Evolutionary conservation across 768 basidiomycete species (phyloP).

Genomic region (Imleria badia): DNA sequence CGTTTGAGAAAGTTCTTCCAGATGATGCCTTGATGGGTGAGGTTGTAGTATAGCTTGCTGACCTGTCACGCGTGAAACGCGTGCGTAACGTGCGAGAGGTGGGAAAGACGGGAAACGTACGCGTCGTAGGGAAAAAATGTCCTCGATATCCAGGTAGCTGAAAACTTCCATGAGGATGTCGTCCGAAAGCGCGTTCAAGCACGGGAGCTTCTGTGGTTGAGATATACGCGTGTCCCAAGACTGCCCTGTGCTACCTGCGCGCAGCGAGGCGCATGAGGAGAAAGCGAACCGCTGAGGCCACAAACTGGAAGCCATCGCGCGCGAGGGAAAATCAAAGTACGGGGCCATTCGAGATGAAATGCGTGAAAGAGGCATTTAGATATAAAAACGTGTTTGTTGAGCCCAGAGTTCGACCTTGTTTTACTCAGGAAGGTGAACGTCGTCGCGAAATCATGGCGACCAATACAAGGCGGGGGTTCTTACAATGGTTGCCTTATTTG

Average conservation of each 20-base stretch:
- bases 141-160: constrained; percentile 36
- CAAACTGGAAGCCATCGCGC: constrained; percentile 22
- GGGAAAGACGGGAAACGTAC: constrained; percentile 24
- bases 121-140: constrained; percentile 37
- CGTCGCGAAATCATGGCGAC: constrained; percentile 26
- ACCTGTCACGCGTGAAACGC: constrained; percentile 38
- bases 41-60: constrained; percentile 55
- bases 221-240: constrained; percentile 28
- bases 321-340: constrained; percentile 5
- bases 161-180: constrained; percentile 41
- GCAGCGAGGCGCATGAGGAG: constrained; percentile 14
- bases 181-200: constrained; percentile 33
- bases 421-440: constrained; percentile 11
- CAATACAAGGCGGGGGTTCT: constrained; percentile 21
- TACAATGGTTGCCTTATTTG: constrained; percentile 26
- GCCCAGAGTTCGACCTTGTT: constrained; percentile 19
- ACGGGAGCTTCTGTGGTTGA: constrained; percentile 26
- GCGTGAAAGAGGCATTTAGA: constrained; percentile 19
- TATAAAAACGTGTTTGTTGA: constrained; percentile 18
- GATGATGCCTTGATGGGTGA: constrained; percentile 66
- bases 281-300: constrained; percentile 25
- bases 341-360: not conserved
- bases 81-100: not conserved
- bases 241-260: constrained; percentile 12
- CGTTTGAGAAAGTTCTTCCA: constrained; percentile 63